Conservation (phyloP, 768 basidiomycete genomes). For the Rhodotorula taiwanensis region DNA sequence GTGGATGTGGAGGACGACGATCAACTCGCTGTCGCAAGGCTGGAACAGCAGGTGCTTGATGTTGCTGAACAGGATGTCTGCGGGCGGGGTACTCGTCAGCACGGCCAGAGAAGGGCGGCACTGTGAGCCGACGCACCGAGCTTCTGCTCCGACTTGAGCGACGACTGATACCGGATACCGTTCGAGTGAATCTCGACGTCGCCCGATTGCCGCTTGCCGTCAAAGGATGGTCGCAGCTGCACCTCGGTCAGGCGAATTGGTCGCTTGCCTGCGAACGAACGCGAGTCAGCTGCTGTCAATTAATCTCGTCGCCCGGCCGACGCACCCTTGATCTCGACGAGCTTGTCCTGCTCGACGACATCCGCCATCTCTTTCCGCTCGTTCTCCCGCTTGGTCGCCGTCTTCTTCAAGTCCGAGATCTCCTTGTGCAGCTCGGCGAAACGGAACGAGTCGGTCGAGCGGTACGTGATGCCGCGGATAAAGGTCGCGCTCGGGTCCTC, state of each 20-base stretch:
- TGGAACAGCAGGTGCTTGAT: constrained; percentile 99
- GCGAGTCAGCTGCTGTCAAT: too few species aligned
- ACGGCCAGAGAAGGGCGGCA: too few species aligned
- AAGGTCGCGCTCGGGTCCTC: constrained; percentile 96
- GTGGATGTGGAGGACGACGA: constrained; percentile 89
- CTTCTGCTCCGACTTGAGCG: constrained; percentile 70
- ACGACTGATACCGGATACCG: constrained; percentile 85
- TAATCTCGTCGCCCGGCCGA: too few species aligned
- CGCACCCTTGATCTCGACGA: constrained; percentile 75
- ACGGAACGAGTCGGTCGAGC: constrained; percentile 79
- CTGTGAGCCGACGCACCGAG: constrained; percentile 58
- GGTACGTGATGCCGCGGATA: constrained; percentile 88
- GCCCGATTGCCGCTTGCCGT: constrained; percentile 91
- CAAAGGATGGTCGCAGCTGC: constrained; percentile 84
- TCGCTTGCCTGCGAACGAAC: constrained; percentile 50
- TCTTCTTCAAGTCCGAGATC: constrained; percentile 92
- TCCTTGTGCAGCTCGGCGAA: constrained; percentile 82
- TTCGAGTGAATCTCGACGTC: constrained; percentile 98
- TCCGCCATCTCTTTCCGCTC: constrained; percentile 98
- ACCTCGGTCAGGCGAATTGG: constrained; percentile 83
- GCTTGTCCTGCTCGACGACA: constrained; percentile 85
- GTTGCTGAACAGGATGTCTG: constrained; percentile 91
- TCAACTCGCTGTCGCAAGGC: constrained; percentile 89
- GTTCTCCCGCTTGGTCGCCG: constrained; percentile 91
- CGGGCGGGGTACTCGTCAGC: not conserved